A percentile compares a stretch with the other conserved stretches of the same genome.
phyloP scores from a whole-genome alignment of 129 eudicot genomes.

The Rutidosis leptorrhynchoides region DNA sequence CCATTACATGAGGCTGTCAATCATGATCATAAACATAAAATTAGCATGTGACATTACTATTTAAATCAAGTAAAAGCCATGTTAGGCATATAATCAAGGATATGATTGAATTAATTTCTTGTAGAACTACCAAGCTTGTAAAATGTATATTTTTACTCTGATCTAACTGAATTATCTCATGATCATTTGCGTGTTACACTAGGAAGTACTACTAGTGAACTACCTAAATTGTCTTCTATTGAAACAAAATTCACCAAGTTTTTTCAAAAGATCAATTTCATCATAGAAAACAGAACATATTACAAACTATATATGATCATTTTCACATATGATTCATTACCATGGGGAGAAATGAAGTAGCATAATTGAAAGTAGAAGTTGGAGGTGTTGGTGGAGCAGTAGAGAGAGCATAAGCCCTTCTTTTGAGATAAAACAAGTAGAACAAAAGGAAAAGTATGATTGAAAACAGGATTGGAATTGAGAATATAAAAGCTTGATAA shows the following conservation, averaged over 20 bases:
- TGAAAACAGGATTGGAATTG: slow-evolving; percentile 62
- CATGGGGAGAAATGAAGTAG: slow-evolving; percentile 22
- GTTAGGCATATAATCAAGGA: too few species aligned
- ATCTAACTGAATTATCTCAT: too few species aligned
- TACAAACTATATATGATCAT: neutral
- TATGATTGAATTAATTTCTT: neutral
- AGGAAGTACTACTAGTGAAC: too few species aligned
- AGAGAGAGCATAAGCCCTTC: slow-evolving; percentile 39
- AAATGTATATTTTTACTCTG: too few species aligned
- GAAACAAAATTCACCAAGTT: neutral
- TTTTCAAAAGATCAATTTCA: neutral
- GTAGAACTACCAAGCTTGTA: neutral
- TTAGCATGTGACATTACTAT: neutral
- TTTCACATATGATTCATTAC: slow-evolving; percentile 1
- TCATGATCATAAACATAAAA: neutral
- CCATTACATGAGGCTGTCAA: slow-evolving; percentile 30
- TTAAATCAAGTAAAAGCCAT: too few species aligned
- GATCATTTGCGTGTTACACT: too few species aligned
- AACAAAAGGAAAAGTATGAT: slow-evolving; percentile 51
- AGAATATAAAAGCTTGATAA: slow-evolving; percentile 62
- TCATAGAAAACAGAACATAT: neutral
- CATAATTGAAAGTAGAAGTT: slow-evolving; percentile 32
- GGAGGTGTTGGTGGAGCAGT: slow-evolving; percentile 35
- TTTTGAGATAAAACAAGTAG: slow-evolving; percentile 62
- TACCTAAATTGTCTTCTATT: too few species aligned